Evolutionary conservation across 345 rosid genomes (phyloP), one percentile per base, ranked within the genome.

Genomic region (Microthlaspi erraticum): DNA sequence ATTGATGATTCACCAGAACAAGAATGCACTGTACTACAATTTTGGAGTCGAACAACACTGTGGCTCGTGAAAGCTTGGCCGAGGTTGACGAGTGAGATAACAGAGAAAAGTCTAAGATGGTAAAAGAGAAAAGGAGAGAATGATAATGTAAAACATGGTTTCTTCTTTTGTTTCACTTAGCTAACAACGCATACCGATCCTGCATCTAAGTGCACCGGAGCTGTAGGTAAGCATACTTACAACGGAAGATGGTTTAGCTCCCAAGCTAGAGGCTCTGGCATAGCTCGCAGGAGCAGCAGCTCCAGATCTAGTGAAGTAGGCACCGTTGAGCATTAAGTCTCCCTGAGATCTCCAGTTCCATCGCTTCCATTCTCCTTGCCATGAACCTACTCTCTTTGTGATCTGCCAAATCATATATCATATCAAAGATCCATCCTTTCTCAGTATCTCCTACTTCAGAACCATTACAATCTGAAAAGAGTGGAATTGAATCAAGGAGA

Each of bases 261-360:
- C 62, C 31, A 57, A 80, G 68, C 90, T 86, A 8, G 90, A 86
- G 38, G 88, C 88, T 77, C 82, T 81, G 20, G 87, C 91, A 33
- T 82, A 86, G 75, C 78, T 84, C 64, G 82, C 76, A 13, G 81
- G 77, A 44, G 78, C 37, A 43, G 74, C 88, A 8, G 46, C 46
- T 64, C 91, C 91, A 6, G 91, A 86, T 65, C 51, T 56, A 56
- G 77, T 81, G 79, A 86, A 86, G 71, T 66, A 86, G 1, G 91
- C 91, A 59, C 91, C 91, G 29, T 84, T 84, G 20, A 81, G 74
- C 75, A 86, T 0, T 31, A 65, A 36, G 70, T 86, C 91, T 67
- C 90, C 88, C 6, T 80, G 72, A 0, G 90, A 86, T 83, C 88
- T 80, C 90, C 90, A 86, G 69, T 86, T 86, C 91, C 91, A 86